phyloP scores from a whole-genome alignment of 768 basidiomycete species.

The Pilatotrama ljubarskyi region DNA sequence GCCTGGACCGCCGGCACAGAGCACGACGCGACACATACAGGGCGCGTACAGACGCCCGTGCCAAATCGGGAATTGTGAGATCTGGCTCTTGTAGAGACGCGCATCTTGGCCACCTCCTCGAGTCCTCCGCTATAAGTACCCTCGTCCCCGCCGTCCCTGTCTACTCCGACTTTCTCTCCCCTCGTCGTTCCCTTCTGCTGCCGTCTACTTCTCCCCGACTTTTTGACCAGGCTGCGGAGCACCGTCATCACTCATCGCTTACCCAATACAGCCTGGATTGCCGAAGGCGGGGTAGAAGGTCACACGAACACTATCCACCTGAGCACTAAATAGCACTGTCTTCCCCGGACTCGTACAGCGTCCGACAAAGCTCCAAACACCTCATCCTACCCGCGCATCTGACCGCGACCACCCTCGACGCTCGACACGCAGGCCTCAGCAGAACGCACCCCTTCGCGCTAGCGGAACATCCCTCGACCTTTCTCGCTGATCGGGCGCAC shows the following conservation, averaged over 20 bases:
- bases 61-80: background rate
- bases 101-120: background rate
- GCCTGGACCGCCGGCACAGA: constrained; percentile 5
- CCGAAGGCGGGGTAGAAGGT: constrained; percentile 20
- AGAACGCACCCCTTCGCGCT: background rate
- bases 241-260: constrained; percentile 1
- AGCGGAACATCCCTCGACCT: constrained; percentile 2
- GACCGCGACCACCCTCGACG: background rate
- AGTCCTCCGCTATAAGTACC: background rate
- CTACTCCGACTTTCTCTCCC: background rate
- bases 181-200: background rate
- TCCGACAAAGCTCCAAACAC: background rate
- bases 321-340: constrained; percentile 6
- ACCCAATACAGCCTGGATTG: constrained; percentile 10
- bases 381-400: background rate
- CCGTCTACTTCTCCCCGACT: background rate
- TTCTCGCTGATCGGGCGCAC: constrained; percentile 17
- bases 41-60: constrained; percentile 3
- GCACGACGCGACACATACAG: background rate
- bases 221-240: background rate
- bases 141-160: background rate
- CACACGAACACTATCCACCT: constrained; percentile 18
- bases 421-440: background rate
- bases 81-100: background rate
- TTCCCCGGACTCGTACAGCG: constrained; percentile 2